These are phyloP conservation scores for Leucogyrophana mollusca DNA, from an alignment of 768 basidiomycete genomes.

Conservation along the genomic window DNA sequence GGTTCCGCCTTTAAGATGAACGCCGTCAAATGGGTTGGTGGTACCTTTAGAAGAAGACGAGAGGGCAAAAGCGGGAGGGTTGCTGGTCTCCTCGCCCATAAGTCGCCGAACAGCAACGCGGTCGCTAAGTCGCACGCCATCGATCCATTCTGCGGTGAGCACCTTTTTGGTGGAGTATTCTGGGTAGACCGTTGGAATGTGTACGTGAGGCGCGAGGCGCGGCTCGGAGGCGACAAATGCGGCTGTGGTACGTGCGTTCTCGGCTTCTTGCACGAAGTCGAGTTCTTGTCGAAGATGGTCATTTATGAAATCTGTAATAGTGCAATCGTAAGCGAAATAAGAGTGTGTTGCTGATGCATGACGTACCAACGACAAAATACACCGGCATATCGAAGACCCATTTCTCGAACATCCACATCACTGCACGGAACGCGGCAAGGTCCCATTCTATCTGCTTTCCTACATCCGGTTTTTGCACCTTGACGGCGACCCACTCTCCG, in stretches of 20 bases:
- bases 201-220: constrained; percentile 62
- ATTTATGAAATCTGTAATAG: constrained; percentile 64
- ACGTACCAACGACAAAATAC: constrained; percentile 73
- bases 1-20: constrained; percentile 57
- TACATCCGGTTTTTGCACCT: constrained; percentile 89
- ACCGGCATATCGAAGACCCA: constrained; percentile 86
- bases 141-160: constrained; percentile 85
- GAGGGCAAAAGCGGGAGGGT: background rate
- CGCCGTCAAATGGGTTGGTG: constrained; percentile 8
- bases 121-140: constrained; percentile 72
- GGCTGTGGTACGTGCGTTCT: constrained; percentile 72
- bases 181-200: constrained; percentile 75
- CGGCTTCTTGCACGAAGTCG: constrained; percentile 77
- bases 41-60: constrained; percentile 2
- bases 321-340: constrained; percentile 1
- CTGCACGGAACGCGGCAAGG: constrained; percentile 61
- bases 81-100: constrained; percentile 48
- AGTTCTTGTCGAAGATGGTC: constrained; percentile 82
- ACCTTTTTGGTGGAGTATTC: constrained; percentile 74
- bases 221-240: constrained; percentile 70
- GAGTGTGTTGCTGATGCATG: background rate
- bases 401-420: constrained; percentile 79
- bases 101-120: constrained; percentile 51
- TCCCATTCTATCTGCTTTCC: constrained; percentile 86
- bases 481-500: constrained; percentile 82